phyloP scores from a whole-genome alignment of 1,284 basidiomycete genomes.

The Apiotrichum montevideense region DNA sequence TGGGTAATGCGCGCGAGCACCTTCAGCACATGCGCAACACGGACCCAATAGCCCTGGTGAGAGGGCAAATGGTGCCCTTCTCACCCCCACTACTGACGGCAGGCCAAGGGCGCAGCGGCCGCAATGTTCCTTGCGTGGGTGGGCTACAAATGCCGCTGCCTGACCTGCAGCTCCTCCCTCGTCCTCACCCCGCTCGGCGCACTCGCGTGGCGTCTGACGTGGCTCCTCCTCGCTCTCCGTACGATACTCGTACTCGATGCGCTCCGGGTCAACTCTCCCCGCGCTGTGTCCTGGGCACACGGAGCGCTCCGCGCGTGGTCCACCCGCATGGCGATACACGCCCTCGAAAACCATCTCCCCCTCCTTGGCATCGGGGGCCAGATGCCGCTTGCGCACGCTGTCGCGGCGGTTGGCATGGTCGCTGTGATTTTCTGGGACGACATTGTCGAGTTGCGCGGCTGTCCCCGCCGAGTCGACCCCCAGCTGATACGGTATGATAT shows the following conservation, averaged over 20 bases:
- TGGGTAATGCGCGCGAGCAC: not conserved
- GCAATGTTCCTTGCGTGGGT: not conserved
- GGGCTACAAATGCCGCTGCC: not conserved
- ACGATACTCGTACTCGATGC: not conserved
- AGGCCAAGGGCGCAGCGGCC: not conserved
- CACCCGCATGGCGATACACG: not conserved
- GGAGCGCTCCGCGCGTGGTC: not conserved
- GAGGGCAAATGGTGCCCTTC: not conserved
- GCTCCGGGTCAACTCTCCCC: not conserved
- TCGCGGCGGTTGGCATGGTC: not conserved
- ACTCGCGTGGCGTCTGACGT: not conserved
- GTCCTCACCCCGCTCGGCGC: no score
- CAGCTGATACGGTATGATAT: no score
- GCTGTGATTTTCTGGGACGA: not conserved
- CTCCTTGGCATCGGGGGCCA: no score
- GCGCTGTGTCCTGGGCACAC: not conserved
- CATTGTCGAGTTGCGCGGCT: not conserved
- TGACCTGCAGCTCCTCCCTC: not conserved
- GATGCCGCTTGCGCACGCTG: not conserved
- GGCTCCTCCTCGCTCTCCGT: not conserved
- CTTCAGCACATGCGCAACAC: not conserved
- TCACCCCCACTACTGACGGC: not conserved
- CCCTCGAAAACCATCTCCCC: not conserved
- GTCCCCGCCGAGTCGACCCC: no score
- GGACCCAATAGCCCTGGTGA: not conserved